Percentiles rank a stretch among this genome's conserved stretches.
Evolutionary conservation across 2,329 filamentous ascomycete genomes (phyloP).

Genomic region (Exophiala spinifera): DNA sequence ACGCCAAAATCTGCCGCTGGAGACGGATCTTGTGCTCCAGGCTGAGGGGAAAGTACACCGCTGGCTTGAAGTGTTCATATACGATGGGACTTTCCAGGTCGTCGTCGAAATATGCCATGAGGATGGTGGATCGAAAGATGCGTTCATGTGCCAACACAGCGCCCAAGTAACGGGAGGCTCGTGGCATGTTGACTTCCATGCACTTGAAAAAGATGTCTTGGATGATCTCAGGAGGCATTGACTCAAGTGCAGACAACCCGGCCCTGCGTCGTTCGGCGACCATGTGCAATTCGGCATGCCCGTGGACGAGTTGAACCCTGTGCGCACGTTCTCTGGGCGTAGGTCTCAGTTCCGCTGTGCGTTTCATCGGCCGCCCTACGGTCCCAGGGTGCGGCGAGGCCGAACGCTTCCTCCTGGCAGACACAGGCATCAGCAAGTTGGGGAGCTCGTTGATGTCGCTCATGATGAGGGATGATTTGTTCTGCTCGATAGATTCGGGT

Average conservation of each 20-base stretch:
- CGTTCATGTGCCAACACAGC: slow-evolving; percentile 40
- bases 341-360: slow-evolving; percentile 15
- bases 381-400: background rate
- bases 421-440: slow-evolving; percentile 10
- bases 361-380: slow-evolving; percentile 24
- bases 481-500: background rate
- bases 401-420: background rate
- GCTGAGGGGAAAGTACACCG: slow-evolving; percentile 35
- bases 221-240: slow-evolving; percentile 50
- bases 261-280: background rate
- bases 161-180: slow-evolving; percentile 42
- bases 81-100: slow-evolving; percentile 36
- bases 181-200: slow-evolving; percentile 45
- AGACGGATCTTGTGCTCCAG: slow-evolving; percentile 32
- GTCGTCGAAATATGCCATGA: slow-evolving; percentile 42
- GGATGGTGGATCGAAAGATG: slow-evolving; percentile 41
- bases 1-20: slow-evolving; percentile 38
- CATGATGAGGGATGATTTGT: background rate
- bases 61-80: slow-evolving; percentile 35
- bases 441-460: background rate
- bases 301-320: slow-evolving; percentile 7
- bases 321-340: slow-evolving; percentile 11
- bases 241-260: slow-evolving; percentile 40
- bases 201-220: slow-evolving; percentile 52
- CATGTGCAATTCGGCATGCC: background rate